Percentiles rank a stretch among this genome's conserved stretches.
These are phyloP conservation scores for Pseudogymnoascus sp. DNA, from an alignment of 2,329 filamentous ascomycete species.

Conservation along the genomic window DNA sequence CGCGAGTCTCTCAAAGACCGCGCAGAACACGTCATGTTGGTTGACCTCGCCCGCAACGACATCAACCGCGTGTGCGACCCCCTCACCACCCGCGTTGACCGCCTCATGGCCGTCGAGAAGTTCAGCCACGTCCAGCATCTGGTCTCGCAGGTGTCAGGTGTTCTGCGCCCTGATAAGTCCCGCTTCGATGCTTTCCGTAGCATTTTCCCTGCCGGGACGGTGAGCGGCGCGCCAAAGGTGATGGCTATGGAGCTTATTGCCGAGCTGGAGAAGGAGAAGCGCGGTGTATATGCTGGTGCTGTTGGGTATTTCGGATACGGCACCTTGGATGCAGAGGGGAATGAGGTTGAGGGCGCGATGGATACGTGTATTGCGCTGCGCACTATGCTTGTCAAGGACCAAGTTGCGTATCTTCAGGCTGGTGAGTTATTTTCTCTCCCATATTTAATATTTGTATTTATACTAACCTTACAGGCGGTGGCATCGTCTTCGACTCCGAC, in stretches of 20 bases:
- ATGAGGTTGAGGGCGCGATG: constrained; percentile 75
- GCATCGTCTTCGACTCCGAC: constrained; percentile 92
- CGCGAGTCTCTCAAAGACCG: constrained; percentile 80
- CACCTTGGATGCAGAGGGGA: constrained; percentile 57
- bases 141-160: constrained; percentile 88
- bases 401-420: constrained; percentile 84
- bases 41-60: constrained; percentile 92
- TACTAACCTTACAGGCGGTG: constrained; percentile 51
- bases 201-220: constrained; percentile 95
- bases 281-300: constrained; percentile 90
- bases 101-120: constrained; percentile 86
- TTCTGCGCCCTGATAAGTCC: constrained; percentile 75
- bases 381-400: constrained; percentile 92
- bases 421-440: constrained; percentile 34
- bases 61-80: constrained; percentile 94
- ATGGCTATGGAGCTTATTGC: constrained; percentile 95
- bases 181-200: constrained; percentile 93
- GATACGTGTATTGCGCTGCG: constrained; percentile 67
- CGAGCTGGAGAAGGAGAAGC: constrained; percentile 87
- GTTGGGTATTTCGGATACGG: constrained; percentile 95
- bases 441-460: neutral
- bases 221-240: constrained; percentile 92
- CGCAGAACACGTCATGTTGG: constrained; percentile 94
- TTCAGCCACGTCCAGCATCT: constrained; percentile 98
- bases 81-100: constrained; percentile 79